These are phyloP conservation scores for Pseudocercospora pini-densiflorae DNA, from an alignment of 2,329 filamentous ascomycete species.

Conservation along the genomic window DNA sequence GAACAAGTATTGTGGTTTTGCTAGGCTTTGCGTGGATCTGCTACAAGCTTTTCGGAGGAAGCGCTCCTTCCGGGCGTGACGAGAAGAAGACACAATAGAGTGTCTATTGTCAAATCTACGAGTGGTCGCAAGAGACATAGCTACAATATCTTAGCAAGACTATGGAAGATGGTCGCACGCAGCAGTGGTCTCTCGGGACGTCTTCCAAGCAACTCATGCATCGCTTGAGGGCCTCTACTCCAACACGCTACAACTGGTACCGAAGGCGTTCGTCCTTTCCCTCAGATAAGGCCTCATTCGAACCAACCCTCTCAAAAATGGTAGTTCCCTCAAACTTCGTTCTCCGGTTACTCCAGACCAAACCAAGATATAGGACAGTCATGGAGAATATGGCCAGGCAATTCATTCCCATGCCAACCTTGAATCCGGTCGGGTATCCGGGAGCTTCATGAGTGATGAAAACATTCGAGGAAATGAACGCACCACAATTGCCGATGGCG, in stretches of 20 bases:
- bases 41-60: slow-evolving; percentile 43
- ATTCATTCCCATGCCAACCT: slow-evolving; percentile 29
- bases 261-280: background rate
- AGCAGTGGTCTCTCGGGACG: background rate
- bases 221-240: background rate
- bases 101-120: background rate
- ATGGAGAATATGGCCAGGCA: slow-evolving; percentile 23
- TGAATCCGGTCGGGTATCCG: slow-evolving; percentile 25
- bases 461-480: slow-evolving; percentile 19
- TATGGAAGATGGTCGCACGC: background rate
- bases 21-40: slow-evolving; percentile 51
- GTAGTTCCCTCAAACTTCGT: background rate
- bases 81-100: slow-evolving; percentile 15
- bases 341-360: slow-evolving; percentile 11
- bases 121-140: background rate
- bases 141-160: background rate
- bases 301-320: background rate
- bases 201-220: background rate
- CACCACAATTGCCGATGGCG: slow-evolving; percentile 24
- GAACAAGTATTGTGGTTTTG: slow-evolving; percentile 49
- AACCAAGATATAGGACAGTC: slow-evolving; percentile 27
- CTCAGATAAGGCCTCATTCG: background rate
- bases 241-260: background rate
- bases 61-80: background rate
- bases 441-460: slow-evolving; percentile 19